phyloP scores from a whole-genome alignment of 495 filamentous ascomycete species.

The Amphirosellinia nigrospora region DNA sequence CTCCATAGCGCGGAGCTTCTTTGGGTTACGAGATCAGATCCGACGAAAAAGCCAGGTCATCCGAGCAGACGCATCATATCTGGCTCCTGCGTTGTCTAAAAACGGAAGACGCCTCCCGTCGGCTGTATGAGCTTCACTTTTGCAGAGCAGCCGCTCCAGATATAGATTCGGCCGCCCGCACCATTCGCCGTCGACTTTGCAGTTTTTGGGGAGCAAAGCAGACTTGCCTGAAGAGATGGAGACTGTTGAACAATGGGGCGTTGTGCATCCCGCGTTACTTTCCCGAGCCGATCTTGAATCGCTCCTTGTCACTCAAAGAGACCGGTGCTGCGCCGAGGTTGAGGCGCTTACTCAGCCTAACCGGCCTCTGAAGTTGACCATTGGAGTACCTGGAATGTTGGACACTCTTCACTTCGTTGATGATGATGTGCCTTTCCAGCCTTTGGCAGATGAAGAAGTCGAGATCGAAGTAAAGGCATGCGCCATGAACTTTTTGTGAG shows the following conservation, averaged over 20 bases:
- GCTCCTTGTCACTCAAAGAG: constrained; percentile 5
- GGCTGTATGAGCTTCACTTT: constrained; percentile 12
- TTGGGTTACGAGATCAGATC: constrained; percentile 25
- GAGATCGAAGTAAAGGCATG: constrained; percentile 51
- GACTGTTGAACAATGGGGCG: constrained; percentile 9
- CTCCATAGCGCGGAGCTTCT: constrained; percentile 24
- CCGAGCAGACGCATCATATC: constrained; percentile 11
- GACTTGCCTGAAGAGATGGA: constrained; percentile 11
- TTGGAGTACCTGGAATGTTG: constrained; percentile 41
- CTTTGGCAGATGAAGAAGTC: constrained; percentile 39
- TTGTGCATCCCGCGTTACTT: constrained; percentile 5
- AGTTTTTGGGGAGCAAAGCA: constrained; percentile 7
- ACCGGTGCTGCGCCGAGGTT: background rate
- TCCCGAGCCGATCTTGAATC: background rate
- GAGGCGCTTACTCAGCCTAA: constrained; percentile 31
- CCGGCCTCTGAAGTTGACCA: constrained; percentile 38
- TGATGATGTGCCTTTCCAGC: constrained; percentile 28
- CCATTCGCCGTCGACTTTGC: background rate
- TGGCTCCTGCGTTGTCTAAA: constrained; percentile 7
- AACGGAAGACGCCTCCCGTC: constrained; percentile 6
- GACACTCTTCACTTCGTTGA: constrained; percentile 44
- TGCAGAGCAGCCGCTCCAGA: constrained; percentile 10
- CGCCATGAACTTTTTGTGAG: constrained; percentile 46
- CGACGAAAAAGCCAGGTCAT: background rate
- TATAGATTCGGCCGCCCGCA: background rate